Evolutionary conservation across 2,329 filamentous ascomycete species (phyloP).

Genomic region (Sarocladiaceae sp.): DNA sequence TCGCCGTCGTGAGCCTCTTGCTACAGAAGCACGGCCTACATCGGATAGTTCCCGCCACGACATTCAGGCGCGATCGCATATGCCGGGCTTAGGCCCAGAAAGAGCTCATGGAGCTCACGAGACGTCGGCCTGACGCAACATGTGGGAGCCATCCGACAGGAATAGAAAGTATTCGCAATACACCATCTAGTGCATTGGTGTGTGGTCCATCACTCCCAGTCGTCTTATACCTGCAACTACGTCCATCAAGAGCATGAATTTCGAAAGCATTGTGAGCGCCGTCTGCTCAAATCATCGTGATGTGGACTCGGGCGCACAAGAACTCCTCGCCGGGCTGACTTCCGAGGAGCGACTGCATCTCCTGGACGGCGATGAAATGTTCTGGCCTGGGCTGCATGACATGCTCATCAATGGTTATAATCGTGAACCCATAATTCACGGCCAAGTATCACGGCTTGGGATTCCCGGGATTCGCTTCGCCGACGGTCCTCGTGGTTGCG

Average conservation of each 20-base stretch:
- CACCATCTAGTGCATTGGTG: no score
- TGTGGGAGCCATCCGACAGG: no score
- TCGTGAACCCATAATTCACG: slow-evolving; percentile 9
- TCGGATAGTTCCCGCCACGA: background rate
- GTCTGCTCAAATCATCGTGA: background rate
- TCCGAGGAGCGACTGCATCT: slow-evolving; percentile 5
- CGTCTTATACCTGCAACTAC: no score
- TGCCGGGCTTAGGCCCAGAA: background rate
- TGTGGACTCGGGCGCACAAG: background rate
- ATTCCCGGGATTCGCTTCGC: slow-evolving; percentile 16
- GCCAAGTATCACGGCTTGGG: slow-evolving; percentile 13
- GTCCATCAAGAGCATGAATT: no score
- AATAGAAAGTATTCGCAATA: no score
- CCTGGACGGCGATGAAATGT: slow-evolving; percentile 9
- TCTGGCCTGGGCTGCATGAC: slow-evolving; percentile 11
- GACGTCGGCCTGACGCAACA: no score
- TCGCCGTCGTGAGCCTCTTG: no score
- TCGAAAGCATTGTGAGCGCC: slow-evolving; percentile 5
- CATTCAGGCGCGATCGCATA: background rate
- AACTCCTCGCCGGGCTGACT: slow-evolving; percentile 2
- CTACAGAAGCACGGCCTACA: no score
- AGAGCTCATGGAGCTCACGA: no score
- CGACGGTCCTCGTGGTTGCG: slow-evolving; percentile 16
- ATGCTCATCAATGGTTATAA: slow-evolving; percentile 10
- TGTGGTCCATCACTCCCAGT: no score